Percentiles rank a stretch among this genome's conserved stretches.
Conservation (phyloP, 208 protist species). For the Trypanosomatidae sp. region DNA sequence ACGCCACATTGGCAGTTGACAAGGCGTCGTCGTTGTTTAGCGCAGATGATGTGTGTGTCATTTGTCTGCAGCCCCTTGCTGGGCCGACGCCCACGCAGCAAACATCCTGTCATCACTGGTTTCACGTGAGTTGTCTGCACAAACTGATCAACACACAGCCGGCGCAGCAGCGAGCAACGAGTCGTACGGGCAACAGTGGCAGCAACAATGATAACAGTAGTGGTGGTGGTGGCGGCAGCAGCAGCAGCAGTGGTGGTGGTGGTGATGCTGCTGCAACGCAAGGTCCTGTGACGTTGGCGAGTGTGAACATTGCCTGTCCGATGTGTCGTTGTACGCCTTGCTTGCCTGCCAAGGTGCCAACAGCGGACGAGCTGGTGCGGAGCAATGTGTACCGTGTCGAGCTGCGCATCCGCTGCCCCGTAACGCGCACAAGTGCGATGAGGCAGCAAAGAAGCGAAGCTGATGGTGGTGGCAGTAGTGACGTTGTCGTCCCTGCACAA, state of each 20-base stretch:
- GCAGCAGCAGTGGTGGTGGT: too few relatives aligned
- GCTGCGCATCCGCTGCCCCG: constrained; percentile 3
- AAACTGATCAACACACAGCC: neutral
- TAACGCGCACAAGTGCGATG: neutral
- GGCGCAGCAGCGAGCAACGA: neutral
- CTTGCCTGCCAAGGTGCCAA: constrained; percentile 9
- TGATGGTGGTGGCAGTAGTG: neutral
- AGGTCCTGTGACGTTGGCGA: too few relatives aligned
- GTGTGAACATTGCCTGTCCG: too few relatives aligned
- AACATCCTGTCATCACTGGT: constrained; percentile 25
- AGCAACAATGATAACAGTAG: constrained; percentile 8
- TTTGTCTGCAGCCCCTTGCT: constrained; percentile 17
- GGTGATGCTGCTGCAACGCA: too few relatives aligned
- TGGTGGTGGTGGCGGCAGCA: too few relatives aligned
- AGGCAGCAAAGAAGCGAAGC: neutral
- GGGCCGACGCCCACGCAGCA: constrained; percentile 11
- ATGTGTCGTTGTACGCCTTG: constrained; percentile 16
- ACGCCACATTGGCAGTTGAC: too few relatives aligned
- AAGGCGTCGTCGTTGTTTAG: neutral
- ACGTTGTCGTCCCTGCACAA: neutral
- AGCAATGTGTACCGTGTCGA: constrained; percentile 14
- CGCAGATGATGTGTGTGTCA: constrained; percentile 14
- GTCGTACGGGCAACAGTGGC: constrained; percentile 9
- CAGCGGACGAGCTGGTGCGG: too few relatives aligned
- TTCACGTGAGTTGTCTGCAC: constrained; percentile 34